phyloP scores from a whole-genome alignment of 768 basidiomycete species.

The Russula virescens region DNA sequence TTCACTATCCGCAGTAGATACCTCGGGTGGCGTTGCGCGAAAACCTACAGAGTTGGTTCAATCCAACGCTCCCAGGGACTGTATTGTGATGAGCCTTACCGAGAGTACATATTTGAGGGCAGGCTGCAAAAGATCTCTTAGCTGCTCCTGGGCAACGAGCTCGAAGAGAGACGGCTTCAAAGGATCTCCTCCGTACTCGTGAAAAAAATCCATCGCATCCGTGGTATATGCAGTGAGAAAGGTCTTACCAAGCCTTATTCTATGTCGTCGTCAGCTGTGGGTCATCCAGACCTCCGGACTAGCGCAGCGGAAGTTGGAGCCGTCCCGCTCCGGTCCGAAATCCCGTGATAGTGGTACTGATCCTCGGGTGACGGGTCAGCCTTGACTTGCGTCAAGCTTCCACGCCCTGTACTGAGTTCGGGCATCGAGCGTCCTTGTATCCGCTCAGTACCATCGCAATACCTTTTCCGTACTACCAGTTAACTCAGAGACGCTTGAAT shows the following conservation, averaged over 20 bases:
- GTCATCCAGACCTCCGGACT: neutral
- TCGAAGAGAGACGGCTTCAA: slow-evolving; percentile 84
- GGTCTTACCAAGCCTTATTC: neutral
- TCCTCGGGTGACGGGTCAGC: neutral
- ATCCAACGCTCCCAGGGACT: neutral
- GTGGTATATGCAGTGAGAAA: neutral
- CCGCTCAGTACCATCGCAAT: neutral
- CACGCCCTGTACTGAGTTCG: neutral
- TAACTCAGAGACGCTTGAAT: neutral
- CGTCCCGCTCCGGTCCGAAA: neutral
- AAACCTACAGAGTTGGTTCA: slow-evolving; percentile 51
- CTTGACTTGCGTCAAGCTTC: no score
- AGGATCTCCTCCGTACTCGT: slow-evolving; percentile 65
- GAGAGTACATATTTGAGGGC: slow-evolving; percentile 91
- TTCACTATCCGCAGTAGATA: slow-evolving; percentile 90
- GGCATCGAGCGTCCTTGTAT: no score
- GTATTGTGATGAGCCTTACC: slow-evolving; percentile 43
- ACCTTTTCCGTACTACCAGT: neutral
- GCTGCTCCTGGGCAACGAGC: slow-evolving; percentile 88
- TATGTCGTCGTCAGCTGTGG: neutral
- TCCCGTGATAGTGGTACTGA: neutral
- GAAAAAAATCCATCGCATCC: slow-evolving; percentile 70
- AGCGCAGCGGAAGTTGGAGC: no score
- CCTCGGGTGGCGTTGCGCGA: slow-evolving; percentile 91
- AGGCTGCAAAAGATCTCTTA: slow-evolving; percentile 87